A percentile compares a stretch with the other conserved stretches of the same genome.
These are phyloP conservation scores for Annulohypoxylon moriforme DNA, from an alignment of 495 filamentous ascomycete species.

Conservation along the genomic window DNA sequence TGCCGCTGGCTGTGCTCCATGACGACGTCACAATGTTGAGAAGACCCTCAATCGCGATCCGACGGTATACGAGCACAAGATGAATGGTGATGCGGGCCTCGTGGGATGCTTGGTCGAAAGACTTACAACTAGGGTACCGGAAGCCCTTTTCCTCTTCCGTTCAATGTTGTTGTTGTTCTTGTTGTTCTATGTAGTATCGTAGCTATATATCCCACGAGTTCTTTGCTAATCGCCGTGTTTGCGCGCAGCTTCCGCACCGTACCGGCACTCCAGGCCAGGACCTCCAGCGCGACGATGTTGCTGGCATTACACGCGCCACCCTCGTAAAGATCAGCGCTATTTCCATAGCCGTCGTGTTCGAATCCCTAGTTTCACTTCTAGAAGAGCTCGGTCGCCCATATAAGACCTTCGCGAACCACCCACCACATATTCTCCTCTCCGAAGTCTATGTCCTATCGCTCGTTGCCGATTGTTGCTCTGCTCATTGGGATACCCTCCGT, in stretches of 20 bases:
- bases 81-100: conserved; percentile 72
- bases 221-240: conserved; percentile 28
- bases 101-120: conserved; percentile 73
- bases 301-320: conserved; percentile 67
- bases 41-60: conserved; percentile 45
- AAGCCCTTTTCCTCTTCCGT: conserved; percentile 11
- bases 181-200: conserved; percentile 19
- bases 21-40: conserved; percentile 52
- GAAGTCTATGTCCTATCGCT: conserved; percentile 70
- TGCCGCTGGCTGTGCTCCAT: conserved; percentile 42
- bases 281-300: conserved; percentile 70
- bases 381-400: conserved; percentile 63
- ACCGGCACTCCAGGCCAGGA: conserved; percentile 68
- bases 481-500: conserved; percentile 63
- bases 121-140: conserved; percentile 68
- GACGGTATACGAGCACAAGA: conserved; percentile 55
- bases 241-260: conserved; percentile 68
- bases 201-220: too few species aligned
- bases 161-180: neutral
- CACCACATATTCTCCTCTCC: conserved; percentile 66
- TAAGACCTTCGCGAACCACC: conserved; percentile 58
- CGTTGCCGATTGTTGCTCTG: conserved; percentile 71
- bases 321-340: conserved; percentile 68
- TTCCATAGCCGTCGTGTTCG: conserved; percentile 65
- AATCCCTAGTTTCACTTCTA: conserved; percentile 63